These are phyloP conservation scores for Colletotrichum lini DNA, from an alignment of 2,329 filamentous ascomycete genomes.

Conservation along the genomic window DNA sequence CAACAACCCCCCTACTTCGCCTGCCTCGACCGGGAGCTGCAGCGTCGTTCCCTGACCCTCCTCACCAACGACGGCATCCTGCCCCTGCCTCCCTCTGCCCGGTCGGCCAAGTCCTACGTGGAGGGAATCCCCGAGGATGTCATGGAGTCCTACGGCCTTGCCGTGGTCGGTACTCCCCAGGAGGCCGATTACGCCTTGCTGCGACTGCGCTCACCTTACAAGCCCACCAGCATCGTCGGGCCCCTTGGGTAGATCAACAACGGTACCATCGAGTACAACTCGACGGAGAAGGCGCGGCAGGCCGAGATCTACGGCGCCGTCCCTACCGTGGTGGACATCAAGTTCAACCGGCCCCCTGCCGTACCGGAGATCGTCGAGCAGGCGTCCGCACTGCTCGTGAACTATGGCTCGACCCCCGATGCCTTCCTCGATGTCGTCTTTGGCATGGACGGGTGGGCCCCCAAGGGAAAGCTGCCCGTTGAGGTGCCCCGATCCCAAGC, in stretches of 20 bases:
- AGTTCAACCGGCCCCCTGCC: conserved; percentile 57
- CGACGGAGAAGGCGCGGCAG: conserved; percentile 46
- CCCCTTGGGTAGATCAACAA: conserved; percentile 57
- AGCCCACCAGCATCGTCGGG: conserved; percentile 54
- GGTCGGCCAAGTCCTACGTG: conserved; percentile 44
- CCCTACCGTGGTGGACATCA: conserved; percentile 60
- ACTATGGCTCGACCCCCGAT: conserved; percentile 56
- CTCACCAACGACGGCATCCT: conserved; percentile 47
- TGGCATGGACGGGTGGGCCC: conserved; percentile 48
- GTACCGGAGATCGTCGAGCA: conserved; percentile 58
- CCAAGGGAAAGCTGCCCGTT: conserved; percentile 60
- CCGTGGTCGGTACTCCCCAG: conserved; percentile 52
- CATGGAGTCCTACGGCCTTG: conserved; percentile 47
- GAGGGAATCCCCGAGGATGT: conserved; percentile 37
- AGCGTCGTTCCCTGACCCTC: conserved; percentile 48
- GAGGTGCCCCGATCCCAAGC: conserved; percentile 63
- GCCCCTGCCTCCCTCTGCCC: conserved; percentile 40
- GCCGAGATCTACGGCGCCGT: conserved; percentile 54
- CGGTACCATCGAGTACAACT: conserved; percentile 58
- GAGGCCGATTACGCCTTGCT: conserved; percentile 60
- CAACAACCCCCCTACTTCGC: conserved; percentile 59
- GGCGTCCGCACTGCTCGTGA: conserved; percentile 57
- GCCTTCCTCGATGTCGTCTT: conserved; percentile 62
- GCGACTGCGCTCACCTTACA: conserved; percentile 56
- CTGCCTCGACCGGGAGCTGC: conserved; percentile 43